Evolutionary conservation across 495 filamentous ascomycete species (phyloP).

Genomic region (Talaromyces wortmannii): DNA sequence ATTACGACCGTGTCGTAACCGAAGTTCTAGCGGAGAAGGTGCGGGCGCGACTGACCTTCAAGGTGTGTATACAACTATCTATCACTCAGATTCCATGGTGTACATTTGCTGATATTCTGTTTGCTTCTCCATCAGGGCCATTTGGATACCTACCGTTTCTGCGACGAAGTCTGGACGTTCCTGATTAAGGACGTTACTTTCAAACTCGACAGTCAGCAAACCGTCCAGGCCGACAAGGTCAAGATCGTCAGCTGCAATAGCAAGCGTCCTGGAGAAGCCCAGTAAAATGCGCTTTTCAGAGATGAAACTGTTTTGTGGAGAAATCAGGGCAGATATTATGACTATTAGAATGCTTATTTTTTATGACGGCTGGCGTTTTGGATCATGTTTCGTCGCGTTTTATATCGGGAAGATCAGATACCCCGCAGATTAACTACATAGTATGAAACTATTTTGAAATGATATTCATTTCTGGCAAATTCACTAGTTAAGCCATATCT

Average conservation of each 20-base stretch:
- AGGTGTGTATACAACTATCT: slow-evolving; percentile 55
- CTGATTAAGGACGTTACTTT: slow-evolving; percentile 97
- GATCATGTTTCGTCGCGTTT: background rate
- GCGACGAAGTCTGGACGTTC: slow-evolving; percentile 99
- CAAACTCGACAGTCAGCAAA: slow-evolving; percentile 79
- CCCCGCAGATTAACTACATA: slow-evolving; percentile 2
- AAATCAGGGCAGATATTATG: background rate
- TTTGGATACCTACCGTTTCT: slow-evolving; percentile 98
- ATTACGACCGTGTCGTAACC: slow-evolving; percentile 86
- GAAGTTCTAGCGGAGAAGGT: slow-evolving; percentile 87
- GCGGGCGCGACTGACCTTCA: slow-evolving; percentile 86
- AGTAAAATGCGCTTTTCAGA: slow-evolving; percentile 5
- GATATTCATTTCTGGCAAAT: no score
- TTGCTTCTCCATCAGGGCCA: slow-evolving; percentile 58
- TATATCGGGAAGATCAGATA: slow-evolving; percentile 5
- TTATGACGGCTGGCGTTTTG: background rate
- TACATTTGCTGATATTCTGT: background rate
- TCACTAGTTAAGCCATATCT: no score
- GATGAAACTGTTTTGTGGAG: background rate
- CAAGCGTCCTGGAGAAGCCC: slow-evolving; percentile 70
- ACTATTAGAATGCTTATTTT: background rate
- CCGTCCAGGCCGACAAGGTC: slow-evolving; percentile 68
- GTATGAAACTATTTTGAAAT: background rate
- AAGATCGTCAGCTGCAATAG: slow-evolving; percentile 97
- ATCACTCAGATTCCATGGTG: background rate